These are phyloP conservation scores for Magnusiomyces tetraspermus DNA, from an alignment of 1,139 yeast genomes.

Conservation along the genomic window DNA sequence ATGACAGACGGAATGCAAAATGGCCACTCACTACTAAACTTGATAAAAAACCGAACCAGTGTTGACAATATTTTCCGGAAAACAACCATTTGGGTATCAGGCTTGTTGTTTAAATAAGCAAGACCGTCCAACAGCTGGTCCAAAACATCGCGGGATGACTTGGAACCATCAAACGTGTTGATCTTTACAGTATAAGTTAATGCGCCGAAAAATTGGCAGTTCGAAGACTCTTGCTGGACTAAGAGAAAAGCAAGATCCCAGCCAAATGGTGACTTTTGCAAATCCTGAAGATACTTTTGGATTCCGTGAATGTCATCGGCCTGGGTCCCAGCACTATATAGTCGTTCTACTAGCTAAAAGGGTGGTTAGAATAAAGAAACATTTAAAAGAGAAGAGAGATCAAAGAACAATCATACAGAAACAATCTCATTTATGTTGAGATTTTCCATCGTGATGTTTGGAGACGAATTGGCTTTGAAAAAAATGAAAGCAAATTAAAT, in stretches of 20 bases:
- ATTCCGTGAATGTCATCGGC: slow-evolving; percentile 22
- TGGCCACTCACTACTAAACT: slow-evolving; percentile 31
- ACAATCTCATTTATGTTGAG: background rate
- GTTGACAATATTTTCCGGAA: slow-evolving; percentile 31
- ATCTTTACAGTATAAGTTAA: slow-evolving; percentile 47
- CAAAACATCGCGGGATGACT: slow-evolving; percentile 16
- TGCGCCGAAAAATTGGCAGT: slow-evolving; percentile 54
- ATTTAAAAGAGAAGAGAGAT: too few relatives aligned
- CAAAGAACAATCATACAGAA: background rate
- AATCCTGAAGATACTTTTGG: slow-evolving; percentile 40
- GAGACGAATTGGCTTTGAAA: too few relatives aligned
- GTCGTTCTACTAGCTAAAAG: slow-evolving; percentile 21
- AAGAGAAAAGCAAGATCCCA: slow-evolving; percentile 41
- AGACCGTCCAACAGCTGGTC: slow-evolving; percentile 25
- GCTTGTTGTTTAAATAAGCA: slow-evolving; percentile 15
- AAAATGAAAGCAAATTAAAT: too few relatives aligned
- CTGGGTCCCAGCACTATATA: slow-evolving; percentile 17
- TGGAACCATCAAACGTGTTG: slow-evolving; percentile 22
- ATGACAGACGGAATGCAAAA: slow-evolving; percentile 20
- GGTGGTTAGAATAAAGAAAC: too few relatives aligned
- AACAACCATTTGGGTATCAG: slow-evolving; percentile 23
- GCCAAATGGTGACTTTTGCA: slow-evolving; percentile 44
- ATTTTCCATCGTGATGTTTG: too few relatives aligned
- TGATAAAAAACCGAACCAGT: slow-evolving; percentile 24
- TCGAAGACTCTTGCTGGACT: slow-evolving; percentile 33